A percentile compares a stretch with the other conserved stretches of the same genome.
These are phyloP conservation scores for Ganoderma leucocontextum DNA, from an alignment of 1,284 basidiomycete genomes.

Conservation along the genomic window DNA sequence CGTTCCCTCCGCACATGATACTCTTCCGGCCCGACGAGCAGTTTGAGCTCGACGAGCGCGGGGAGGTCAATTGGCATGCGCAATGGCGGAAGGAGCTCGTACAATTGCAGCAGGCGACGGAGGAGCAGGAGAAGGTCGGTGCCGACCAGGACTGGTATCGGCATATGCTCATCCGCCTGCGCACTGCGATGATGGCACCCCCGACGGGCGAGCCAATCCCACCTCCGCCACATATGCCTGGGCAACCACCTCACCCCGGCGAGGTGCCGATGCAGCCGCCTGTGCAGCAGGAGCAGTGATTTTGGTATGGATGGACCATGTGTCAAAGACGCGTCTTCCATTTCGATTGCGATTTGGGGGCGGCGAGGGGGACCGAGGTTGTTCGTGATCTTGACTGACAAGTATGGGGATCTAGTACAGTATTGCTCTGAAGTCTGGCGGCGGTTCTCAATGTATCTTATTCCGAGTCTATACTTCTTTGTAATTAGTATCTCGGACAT, in stretches of 20 bases:
- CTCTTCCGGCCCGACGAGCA: conserved; percentile 70
- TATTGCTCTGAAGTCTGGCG: neutral
- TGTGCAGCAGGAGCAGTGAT: conserved; percentile 30
- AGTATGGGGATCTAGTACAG: neutral
- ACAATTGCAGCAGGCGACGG: conserved; percentile 73
- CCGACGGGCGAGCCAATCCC: conserved; percentile 60
- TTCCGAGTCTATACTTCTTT: conserved; percentile 23
- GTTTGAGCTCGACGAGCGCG: conserved; percentile 77
- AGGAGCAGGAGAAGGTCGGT: conserved; percentile 80
- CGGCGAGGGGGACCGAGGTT: neutral
- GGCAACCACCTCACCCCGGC: conserved; percentile 37
- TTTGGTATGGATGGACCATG: neutral
- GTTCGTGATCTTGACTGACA: conserved; percentile 14
- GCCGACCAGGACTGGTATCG: conserved; percentile 83
- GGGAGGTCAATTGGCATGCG: conserved; percentile 79
- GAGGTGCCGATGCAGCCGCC: conserved; percentile 35
- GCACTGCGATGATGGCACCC: conserved; percentile 72
- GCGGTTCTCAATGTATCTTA: conserved; percentile 19
- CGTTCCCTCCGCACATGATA: conserved; percentile 68
- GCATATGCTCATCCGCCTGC: conserved; percentile 80
- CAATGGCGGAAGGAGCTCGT: conserved; percentile 81
- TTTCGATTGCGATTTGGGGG: neutral
- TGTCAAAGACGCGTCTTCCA: neutral
- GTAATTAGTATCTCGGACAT: conserved; percentile 15
- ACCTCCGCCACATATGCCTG: conserved; percentile 37